These are phyloP conservation scores for Leishmania turanica DNA, from an alignment of 208 protist genomes.

Conservation along the genomic window DNA sequence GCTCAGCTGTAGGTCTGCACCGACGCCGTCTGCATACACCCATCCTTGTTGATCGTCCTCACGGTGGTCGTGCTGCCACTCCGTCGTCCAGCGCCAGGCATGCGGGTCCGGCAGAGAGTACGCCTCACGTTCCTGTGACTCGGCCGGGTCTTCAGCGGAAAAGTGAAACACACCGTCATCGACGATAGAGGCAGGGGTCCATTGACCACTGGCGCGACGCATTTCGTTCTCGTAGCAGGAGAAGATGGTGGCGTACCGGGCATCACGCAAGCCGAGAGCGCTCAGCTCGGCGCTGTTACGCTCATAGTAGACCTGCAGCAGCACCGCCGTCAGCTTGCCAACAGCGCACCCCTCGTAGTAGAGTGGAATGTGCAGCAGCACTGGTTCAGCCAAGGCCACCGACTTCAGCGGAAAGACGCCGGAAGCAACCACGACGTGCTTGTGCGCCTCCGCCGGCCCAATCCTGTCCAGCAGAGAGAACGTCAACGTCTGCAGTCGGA, in stretches of 20 bases:
- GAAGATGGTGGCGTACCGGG: slow-evolving; percentile 39
- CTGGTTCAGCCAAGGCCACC: slow-evolving; percentile 39
- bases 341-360: slow-evolving; percentile 61
- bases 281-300: slow-evolving; percentile 47
- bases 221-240: slow-evolving; percentile 71
- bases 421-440: slow-evolving; percentile 52
- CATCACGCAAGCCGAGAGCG: slow-evolving; percentile 33
- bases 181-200: slow-evolving; percentile 32
- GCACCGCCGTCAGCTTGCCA: slow-evolving; percentile 37
- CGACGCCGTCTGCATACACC: slow-evolving; percentile 42
- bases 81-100: slow-evolving; percentile 54
- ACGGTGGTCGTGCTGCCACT: slow-evolving; percentile 53
- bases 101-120: slow-evolving; percentile 41
- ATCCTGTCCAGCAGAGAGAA: slow-evolving; percentile 58
- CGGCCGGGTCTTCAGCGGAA: slow-evolving; percentile 33
- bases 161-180: slow-evolving; percentile 37
- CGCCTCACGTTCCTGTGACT: slow-evolving; percentile 34
- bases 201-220: slow-evolving; percentile 28
- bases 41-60: slow-evolving; percentile 56
- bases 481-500: slow-evolving; percentile 58
- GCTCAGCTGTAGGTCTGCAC: slow-evolving; percentile 29
- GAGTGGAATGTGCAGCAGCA: slow-evolving; percentile 46
- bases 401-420: slow-evolving; percentile 61
- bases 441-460: slow-evolving; percentile 12
- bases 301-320: slow-evolving; percentile 53